Percentiles rank a stretch among this genome's conserved stretches.
These are phyloP conservation scores for Purpureocillium takamizusanense DNA, from an alignment of 2,329 filamentous ascomycete species.

Conservation along the genomic window DNA sequence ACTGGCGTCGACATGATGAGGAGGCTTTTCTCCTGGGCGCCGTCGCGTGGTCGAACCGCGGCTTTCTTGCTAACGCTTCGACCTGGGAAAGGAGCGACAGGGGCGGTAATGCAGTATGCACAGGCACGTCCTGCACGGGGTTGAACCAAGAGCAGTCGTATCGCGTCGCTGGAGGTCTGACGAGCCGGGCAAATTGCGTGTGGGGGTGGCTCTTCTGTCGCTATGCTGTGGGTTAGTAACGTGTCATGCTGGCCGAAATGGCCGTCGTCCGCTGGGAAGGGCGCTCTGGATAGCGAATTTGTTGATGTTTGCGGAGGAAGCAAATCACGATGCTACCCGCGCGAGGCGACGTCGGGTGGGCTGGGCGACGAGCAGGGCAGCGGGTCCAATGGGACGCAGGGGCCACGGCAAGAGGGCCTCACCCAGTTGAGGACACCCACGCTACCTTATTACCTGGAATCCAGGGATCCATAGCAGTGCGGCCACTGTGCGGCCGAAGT, in stretches of 20 bases:
- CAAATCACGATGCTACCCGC: conserved; percentile 2
- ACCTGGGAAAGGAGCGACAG: no score
- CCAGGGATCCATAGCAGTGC: no score
- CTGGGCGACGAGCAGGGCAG: conserved; percentile 3
- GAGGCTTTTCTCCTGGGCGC: background rate
- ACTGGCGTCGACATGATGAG: conserved; percentile 20
- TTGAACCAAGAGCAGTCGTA: no score
- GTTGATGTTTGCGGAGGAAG: conserved; percentile 20
- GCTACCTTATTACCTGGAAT: no score
- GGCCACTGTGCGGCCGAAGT: background rate
- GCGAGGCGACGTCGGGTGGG: background rate
- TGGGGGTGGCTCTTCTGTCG: background rate
- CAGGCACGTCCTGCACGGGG: no score
- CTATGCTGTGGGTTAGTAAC: conserved; percentile 22
- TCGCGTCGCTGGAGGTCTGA: no score
- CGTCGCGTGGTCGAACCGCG: background rate
- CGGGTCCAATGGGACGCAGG: conserved; percentile 2
- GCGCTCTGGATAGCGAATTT: conserved; percentile 15
- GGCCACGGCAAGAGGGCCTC: background rate
- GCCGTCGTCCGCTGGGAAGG: conserved; percentile 11
- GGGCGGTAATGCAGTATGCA: no score
- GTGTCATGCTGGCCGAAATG: conserved; percentile 17
- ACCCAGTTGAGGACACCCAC: no score
- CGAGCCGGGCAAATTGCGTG: background rate
- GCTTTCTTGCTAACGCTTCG: no score